These are phyloP conservation scores for Leishmania turanica DNA, from an alignment of 208 protist species.

Conservation along the genomic window DNA sequence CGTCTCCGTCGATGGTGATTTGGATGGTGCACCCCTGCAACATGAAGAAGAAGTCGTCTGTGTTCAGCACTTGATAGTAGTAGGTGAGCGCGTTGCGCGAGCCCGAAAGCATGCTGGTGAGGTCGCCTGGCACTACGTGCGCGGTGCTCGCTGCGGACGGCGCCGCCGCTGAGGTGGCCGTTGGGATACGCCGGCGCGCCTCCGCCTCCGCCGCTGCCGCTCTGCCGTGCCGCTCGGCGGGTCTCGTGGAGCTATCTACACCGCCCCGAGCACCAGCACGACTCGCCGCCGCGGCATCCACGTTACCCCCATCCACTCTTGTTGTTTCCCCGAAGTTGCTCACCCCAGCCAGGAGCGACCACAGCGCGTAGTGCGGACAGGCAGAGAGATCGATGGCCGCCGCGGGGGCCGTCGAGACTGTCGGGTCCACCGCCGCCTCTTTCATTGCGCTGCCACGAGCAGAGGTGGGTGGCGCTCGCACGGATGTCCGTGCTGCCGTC, in stretches of 20 bases:
- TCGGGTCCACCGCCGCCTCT: neutral
- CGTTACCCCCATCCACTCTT: neutral
- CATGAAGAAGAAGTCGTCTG: slow-evolving; percentile 37
- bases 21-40: slow-evolving; percentile 31
- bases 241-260: neutral
- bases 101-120: neutral
- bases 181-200: neutral
- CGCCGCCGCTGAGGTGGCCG: neutral
- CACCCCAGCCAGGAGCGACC: neutral
- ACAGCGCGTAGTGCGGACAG: slow-evolving; percentile 3
- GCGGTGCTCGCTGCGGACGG: neutral
- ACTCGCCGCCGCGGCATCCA: neutral
- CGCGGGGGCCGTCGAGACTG: neutral
- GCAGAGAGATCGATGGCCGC: neutral
- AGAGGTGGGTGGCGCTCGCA: neutral
- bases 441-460: neutral
- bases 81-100: slow-evolving; percentile 14
- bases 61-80: slow-evolving; percentile 29
- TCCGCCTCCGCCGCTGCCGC: neutral
- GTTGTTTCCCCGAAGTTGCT: neutral
- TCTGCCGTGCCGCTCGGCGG: neutral
- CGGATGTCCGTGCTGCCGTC: neutral
- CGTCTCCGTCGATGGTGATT: slow-evolving; percentile 5
- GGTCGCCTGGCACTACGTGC: neutral
- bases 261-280: neutral